Evolutionary conservation across 805 yeast genomes (phyloP).

Genomic region (Yarrowia bubula): DNA sequence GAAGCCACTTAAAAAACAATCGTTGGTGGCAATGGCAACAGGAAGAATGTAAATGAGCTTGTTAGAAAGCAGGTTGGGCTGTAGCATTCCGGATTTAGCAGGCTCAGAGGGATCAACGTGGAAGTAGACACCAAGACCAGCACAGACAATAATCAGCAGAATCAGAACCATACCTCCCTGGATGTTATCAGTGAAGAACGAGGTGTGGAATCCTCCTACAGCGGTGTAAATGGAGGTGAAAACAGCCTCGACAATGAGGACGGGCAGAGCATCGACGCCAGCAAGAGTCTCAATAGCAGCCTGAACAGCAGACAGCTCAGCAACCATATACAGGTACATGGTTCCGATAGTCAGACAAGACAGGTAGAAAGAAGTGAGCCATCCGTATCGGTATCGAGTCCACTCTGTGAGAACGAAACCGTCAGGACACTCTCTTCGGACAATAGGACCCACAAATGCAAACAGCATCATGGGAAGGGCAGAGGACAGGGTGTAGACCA

Average conservation of each 20-base stretch:
- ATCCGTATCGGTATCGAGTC: slow-evolving; percentile 83
- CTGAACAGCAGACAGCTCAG: slow-evolving; percentile 79
- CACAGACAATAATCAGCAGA: slow-evolving; percentile 64
- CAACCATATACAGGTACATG: slow-evolving; percentile 73
- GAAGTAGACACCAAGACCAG: slow-evolving; percentile 75
- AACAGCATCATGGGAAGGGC: slow-evolving; percentile 81
- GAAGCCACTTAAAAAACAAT: slow-evolving; percentile 85
- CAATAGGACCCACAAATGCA: slow-evolving; percentile 76
- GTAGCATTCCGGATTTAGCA: slow-evolving; percentile 51
- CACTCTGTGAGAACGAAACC: slow-evolving; percentile 93
- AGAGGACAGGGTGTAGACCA: slow-evolving; percentile 76
- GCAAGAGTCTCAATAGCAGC: slow-evolving; percentile 75
- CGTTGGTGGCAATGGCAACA: slow-evolving; percentile 86
- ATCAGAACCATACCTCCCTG: slow-evolving; percentile 75
- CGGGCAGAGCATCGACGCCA: slow-evolving; percentile 73
- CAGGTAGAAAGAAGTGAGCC: slow-evolving; percentile 66
- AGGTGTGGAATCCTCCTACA: slow-evolving; percentile 84
- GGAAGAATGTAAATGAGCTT: slow-evolving; percentile 79
- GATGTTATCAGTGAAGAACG: slow-evolving; percentile 81
- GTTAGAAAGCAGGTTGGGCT: slow-evolving; percentile 77
- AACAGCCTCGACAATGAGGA: slow-evolving; percentile 77
- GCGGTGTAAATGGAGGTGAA: slow-evolving; percentile 86
- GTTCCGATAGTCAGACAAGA: slow-evolving; percentile 82
- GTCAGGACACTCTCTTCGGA: slow-evolving; percentile 75
- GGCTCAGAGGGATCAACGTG: slow-evolving; percentile 61